Base-by-base conservation (phyloP, 768 basidiomycete species). In the Myochromella boudieri region DNA sequence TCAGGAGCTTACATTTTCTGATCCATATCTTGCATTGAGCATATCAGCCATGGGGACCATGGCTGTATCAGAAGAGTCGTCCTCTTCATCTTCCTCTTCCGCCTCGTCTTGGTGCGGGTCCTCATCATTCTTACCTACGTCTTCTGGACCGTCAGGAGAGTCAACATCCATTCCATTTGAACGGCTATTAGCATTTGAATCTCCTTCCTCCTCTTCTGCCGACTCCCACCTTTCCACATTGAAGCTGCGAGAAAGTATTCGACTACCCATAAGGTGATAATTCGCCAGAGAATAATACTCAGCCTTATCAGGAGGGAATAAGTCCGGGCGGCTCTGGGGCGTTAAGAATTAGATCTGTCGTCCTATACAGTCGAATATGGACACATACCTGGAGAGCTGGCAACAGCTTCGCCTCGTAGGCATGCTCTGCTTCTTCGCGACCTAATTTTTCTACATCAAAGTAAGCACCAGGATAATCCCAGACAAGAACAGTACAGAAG, bases 1-100 rank as follows among this genome's bases (percentile, higher is more conserved):
- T 29, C 21, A 21, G 43, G 20, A 18, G 65, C 84, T 52, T 58
- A 92, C 94, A 53, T 97, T 98, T 62, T 93, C 87, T 29, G 78
- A 78, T 6, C 81, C 85, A 62, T 82, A 90, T 43, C 84, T 79
- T 9, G 95, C 97, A 59, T 99, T 99, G 39, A 99, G 70, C 71
- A 98, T 82, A 66, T 99, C 97, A 3, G 97, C 97, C 71, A 98
- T 83, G 0, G 95, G 95, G 3, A 97, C 88, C 93, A 98, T 94
- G 2, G 88, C 82, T 8, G 90, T 81, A 51, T 87, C 81, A 8
- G 76, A 74, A 5, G 78, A 68, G 48, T 82, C 78, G 15, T 55
- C 46, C 39, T 51, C 80, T 3, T 65, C 69, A 1, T 78, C 78
- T 14, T 81, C 60, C 55, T 61, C 66, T 57, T 69, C 68, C 2